Conservation (phyloP, 805 yeast species). For the Candida gorgasii region DNA sequence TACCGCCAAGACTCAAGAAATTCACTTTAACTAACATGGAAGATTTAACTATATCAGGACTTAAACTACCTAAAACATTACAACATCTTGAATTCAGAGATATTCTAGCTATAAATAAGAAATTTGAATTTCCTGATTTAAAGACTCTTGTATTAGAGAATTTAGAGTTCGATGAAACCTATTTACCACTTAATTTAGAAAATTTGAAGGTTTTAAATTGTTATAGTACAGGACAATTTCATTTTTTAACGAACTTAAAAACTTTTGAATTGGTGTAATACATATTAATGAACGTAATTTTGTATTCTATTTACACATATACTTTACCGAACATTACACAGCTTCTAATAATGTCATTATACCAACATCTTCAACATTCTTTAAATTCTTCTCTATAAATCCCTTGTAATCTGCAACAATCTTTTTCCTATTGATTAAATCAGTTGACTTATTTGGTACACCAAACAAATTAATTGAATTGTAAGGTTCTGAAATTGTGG, state of each 20-base stretch:
- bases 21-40: constrained; percentile 8
- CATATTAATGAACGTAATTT: no score
- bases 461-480: constrained; percentile 61
- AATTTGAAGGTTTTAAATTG: not conserved
- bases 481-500: constrained; percentile 62
- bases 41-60: constrained; percentile 8
- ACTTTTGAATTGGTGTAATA: not conserved
- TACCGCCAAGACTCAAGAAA: constrained; percentile 7
- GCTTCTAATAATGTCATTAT: not conserved
- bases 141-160: constrained; percentile 1
- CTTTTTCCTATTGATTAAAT: constrained; percentile 17
- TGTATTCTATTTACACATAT: no score
- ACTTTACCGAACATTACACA: no score
- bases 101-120: constrained; percentile 5
- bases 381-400: constrained; percentile 5
- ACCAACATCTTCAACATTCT: constrained; percentile 6
- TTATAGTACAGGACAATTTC: constrained; percentile 3
- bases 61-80: constrained; percentile 7
- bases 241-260: constrained; percentile 5
- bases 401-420: constrained; percentile 7
- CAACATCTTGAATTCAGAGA: not conserved
- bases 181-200: constrained; percentile 2
- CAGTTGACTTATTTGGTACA: constrained; percentile 20
- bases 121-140: constrained; percentile 6
- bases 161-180: constrained; percentile 7